Evolutionary conservation across 2,329 filamentous ascomycete species (phyloP).

Genomic region (Macrophomina pseudophaseolina): DNA sequence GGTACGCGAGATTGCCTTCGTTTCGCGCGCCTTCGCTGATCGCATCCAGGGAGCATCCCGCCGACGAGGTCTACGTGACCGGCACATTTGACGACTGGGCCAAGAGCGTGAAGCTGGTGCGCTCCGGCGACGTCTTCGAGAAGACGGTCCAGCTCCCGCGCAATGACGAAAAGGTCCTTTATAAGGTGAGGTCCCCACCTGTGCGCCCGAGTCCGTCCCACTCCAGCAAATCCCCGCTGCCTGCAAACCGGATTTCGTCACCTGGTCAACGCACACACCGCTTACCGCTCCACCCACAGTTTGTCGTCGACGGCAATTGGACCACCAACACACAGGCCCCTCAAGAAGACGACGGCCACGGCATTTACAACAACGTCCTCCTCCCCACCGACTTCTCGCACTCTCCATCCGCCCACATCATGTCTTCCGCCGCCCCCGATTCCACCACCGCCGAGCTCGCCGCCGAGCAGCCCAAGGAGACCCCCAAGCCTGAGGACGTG

Average conservation of each 20-base stretch:
- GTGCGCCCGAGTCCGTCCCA: slow-evolving; percentile 19
- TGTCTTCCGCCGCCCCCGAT: slow-evolving; percentile 71
- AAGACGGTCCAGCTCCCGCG: slow-evolving; percentile 78
- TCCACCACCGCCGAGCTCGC: slow-evolving; percentile 75
- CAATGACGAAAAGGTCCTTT: slow-evolving; percentile 75
- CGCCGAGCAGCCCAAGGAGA: slow-evolving; percentile 64
- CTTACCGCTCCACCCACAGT: slow-evolving; percentile 59
- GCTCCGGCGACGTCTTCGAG: slow-evolving; percentile 71
- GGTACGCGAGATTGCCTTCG: slow-evolving; percentile 56
- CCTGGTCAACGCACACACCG: slow-evolving; percentile 28
- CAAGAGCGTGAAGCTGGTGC: slow-evolving; percentile 82
- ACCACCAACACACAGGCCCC: slow-evolving; percentile 79
- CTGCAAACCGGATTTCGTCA: slow-evolving; percentile 26
- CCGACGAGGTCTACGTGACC: slow-evolving; percentile 89
- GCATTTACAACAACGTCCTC: slow-evolving; percentile 94
- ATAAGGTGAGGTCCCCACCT: slow-evolving; percentile 74
- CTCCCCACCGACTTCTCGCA: slow-evolving; percentile 71
- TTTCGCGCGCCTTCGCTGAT: slow-evolving; percentile 22
- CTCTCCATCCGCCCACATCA: slow-evolving; percentile 56
- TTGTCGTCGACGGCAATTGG: slow-evolving; percentile 94
- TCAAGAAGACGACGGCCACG: slow-evolving; percentile 79
- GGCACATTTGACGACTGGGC: slow-evolving; percentile 95
- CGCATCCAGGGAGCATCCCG: slow-evolving; percentile 73
- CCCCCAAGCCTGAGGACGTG: slow-evolving; percentile 41
- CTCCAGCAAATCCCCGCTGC: slow-evolving; percentile 20